Percentiles rank a stretch among this genome's conserved stretches.
These are phyloP conservation scores for Aspergillus felis DNA, from an alignment of 2,329 filamentous ascomycete genomes.

Conservation along the genomic window DNA sequence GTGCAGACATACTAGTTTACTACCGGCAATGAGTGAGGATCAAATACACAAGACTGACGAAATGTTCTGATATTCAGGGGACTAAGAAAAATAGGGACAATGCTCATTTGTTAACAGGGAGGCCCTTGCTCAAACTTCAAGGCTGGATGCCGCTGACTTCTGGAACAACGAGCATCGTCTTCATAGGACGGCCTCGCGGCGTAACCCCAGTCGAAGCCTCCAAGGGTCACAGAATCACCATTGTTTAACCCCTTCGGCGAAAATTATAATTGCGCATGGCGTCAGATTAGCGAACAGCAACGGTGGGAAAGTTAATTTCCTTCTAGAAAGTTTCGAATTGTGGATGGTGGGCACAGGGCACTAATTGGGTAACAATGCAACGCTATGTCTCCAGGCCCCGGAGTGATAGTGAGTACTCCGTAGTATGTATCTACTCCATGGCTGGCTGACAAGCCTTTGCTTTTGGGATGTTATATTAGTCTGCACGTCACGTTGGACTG, in stretches of 20 bases:
- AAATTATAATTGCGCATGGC: slow-evolving; percentile 10
- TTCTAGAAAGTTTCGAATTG: slow-evolving; percentile 33
- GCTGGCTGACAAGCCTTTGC: too few species aligned
- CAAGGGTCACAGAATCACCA: not conserved
- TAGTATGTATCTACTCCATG: too few species aligned
- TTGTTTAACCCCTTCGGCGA: not conserved
- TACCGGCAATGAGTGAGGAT: not conserved
- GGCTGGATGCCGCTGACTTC: not conserved
- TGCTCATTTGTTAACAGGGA: not conserved
- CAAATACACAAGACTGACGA: slow-evolving; percentile 3
- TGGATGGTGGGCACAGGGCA: slow-evolving; percentile 10
- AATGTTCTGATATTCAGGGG: not conserved
- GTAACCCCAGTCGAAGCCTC: not conserved
- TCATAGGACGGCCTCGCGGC: not conserved
- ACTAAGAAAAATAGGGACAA: not conserved
- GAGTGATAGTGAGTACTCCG: not conserved
- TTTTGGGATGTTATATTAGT: not conserved
- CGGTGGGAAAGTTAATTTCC: slow-evolving; percentile 27
- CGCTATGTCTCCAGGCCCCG: not conserved
- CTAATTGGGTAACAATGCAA: slow-evolving; percentile 2
- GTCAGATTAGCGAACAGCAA: slow-evolving; percentile 22
- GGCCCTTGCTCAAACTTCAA: not conserved
- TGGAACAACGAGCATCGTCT: not conserved
- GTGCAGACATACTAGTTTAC: not conserved
- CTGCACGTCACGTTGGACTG: slow-evolving; percentile 16